These are phyloP conservation scores for Lyophyllum decastes DNA, from an alignment of 768 basidiomycete species.

Conservation along the genomic window DNA sequence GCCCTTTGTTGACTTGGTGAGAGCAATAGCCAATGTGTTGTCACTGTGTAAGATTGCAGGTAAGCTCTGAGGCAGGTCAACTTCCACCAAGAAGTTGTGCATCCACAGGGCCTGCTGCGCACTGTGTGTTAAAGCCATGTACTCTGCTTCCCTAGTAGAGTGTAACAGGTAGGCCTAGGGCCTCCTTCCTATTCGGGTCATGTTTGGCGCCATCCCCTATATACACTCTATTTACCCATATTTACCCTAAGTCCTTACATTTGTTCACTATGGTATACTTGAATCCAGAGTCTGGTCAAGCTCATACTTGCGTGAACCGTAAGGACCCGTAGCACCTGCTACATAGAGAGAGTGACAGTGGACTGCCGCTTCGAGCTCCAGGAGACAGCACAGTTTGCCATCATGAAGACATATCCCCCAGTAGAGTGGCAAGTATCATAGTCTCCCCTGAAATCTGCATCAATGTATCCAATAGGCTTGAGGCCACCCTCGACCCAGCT, in stretches of 20 bases:
- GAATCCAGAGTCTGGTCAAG: too few relatives aligned
- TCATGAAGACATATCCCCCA: constrained; percentile 24
- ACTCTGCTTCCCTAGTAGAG: constrained; percentile 39
- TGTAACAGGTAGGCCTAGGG: too few relatives aligned
- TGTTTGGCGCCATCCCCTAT: too few relatives aligned
- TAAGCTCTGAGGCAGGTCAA: constrained; percentile 3
- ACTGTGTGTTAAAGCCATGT: constrained; percentile 28
- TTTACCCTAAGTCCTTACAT: too few relatives aligned
- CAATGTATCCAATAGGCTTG: constrained; percentile 9
- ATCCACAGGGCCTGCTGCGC: constrained; percentile 26
- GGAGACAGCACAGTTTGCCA: constrained; percentile 26
- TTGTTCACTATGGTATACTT: too few relatives aligned
- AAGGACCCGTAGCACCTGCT: too few relatives aligned
- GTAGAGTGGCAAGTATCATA: constrained; percentile 22
- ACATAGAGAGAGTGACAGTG: constrained; percentile 30
- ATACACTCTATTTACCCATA: too few relatives aligned
- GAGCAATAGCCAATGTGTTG: constrained; percentile 27
- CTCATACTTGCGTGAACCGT: too few relatives aligned
- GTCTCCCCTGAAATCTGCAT: constrained; percentile 30
- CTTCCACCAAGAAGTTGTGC: constrained; percentile 17
- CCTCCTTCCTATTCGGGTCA: too few relatives aligned
- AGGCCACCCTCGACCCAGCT: not conserved
- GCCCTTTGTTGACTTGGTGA: constrained; percentile 27
- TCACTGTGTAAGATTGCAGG: constrained; percentile 21
- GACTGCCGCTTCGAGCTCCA: constrained; percentile 35